Base-by-base conservation (phyloP, 2,329 filamentous ascomycete species). In the Aspergillus sp. region DNA sequence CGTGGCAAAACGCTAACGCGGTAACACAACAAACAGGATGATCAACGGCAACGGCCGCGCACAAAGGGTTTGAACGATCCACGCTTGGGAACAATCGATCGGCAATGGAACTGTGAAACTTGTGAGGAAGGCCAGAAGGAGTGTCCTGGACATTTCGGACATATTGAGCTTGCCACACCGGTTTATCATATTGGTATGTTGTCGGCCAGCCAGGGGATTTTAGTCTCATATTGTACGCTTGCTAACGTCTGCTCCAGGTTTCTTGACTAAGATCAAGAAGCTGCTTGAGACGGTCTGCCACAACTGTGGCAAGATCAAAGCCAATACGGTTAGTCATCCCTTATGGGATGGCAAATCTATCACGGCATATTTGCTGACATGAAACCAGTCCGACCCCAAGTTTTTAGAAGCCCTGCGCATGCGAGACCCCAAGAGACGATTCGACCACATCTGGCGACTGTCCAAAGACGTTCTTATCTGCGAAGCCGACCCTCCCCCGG, bases 201-300 rank as follows among this genome's bases (percentile, higher is more conserved):
- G 57, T 55, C 15, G 28, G 48, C 47, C 55, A 12, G 17, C n/a
- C 30, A 36, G 56, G 9, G 53, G 23, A 12, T 10, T 23, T 23
- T 12, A n/a, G 10, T 19, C 19, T 53, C 19, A 36, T 17, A 15
- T 36, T 48, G n/a, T 9, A 5, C 19, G 36, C 55, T 62, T 68
- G 56, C 76, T 78, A 64, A 76, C 66, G n/a, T 55, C 48, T 58
- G 50, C 43, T 71, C 81, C 84, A 82, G 95, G 95, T 72, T 99
- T 97, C 80, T 90, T 99, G 81, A 96, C 91, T 78, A 98, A 98
- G 83, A 93, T 97, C 80, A 99, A 99, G 85, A 99, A 98, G 84
- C 87, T 99, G 71, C 84, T 99, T 78, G 96, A 99, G 85, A 95
- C 93, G 70, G 93, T 99, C 78, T 99, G 96, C 85, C 93, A 97